These are phyloP conservation scores for Dactylellina parvicollis DNA, from an alignment of 2,329 filamentous ascomycete genomes.

Conservation along the genomic window DNA sequence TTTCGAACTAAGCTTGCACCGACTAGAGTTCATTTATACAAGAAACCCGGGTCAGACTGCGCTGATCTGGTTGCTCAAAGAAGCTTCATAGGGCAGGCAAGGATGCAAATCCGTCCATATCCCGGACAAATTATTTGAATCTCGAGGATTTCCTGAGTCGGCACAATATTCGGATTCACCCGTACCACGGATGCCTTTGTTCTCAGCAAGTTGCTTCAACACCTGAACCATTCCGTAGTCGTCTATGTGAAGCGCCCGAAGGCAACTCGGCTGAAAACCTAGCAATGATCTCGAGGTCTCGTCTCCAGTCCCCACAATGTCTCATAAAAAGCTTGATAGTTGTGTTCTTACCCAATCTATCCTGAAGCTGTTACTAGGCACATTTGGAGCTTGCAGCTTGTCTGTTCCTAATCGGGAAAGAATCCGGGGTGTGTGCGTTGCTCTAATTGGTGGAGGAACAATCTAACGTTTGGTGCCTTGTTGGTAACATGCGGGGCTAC, in stretches of 20 bases:
- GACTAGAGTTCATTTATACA: constrained; percentile 20
- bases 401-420: neutral
- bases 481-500: neutral
- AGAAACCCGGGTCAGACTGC: too few relatives aligned
- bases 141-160: neutral
- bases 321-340: constrained; percentile 13
- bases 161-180: constrained; percentile 5
- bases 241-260: neutral
- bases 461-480: neutral
- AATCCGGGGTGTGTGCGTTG: constrained; percentile 29
- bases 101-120: constrained; percentile 37
- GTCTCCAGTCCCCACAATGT: constrained; percentile 34
- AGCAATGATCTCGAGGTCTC: constrained; percentile 4
- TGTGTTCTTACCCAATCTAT: neutral
- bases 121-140: constrained; percentile 26
- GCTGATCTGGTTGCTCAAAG: too few relatives aligned
- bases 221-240: neutral
- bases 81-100: too few relatives aligned
- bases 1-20: neutral
- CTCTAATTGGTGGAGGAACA: constrained; percentile 47
- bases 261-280: neutral
- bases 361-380: neutral
- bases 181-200: neutral
- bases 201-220: neutral
- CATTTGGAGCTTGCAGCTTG: neutral